Base-by-base conservation (phyloP, 2,329 filamentous ascomycete species). In the Aspergillus neoniger region DNA sequence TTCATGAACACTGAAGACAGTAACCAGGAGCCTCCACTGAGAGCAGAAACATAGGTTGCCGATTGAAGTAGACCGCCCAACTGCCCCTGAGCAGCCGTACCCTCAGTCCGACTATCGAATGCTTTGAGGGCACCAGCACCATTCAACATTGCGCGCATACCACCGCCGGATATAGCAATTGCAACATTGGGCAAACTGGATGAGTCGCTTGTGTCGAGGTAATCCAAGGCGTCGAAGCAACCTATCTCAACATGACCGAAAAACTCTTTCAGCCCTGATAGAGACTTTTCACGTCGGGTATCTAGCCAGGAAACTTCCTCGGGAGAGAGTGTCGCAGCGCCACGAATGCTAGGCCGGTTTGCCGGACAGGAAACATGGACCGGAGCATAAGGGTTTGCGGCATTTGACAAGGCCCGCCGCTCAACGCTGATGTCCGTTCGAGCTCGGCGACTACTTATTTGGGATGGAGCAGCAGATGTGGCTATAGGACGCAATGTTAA, bases 11-110 rank as follows among this genome's bases (percentile, higher is more conserved):
- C 81, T 55, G 89, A 92, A 19, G 91, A 91, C 10, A 96, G 85
- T 28, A 96, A 80, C 92, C 92, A 96, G 55, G 88, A 87, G 61
- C 92, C 92, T 44, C 92, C 92, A 15, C 91, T 95, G 8, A 96
- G 81, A 28, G 91, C 92, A 4, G 91, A 82, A 10, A 96, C 74
- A 73, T 96, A 96, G 0, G 92, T 96, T 0, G 91, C 78, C 5
- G 90, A 84, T 79, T 96, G 92, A 63, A 96, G 80, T 66, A 96
- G 77, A 12, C 92, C 92, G 60, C 92, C 91, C 36, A 96, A 80
- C 57, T 92, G 90, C 3, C 91, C 91, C 5, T 77, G 72, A 2
- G 72, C 77, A 0, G 86, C 89, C 1, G 87, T 81, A 62, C 86
- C 86, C 0, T 81, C 74, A 0, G 90, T 92, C 25, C 92, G 85